phyloP scores from a whole-genome alignment of 1,284 basidiomycete genomes.

The Ceratobasidium sp. region DNA sequence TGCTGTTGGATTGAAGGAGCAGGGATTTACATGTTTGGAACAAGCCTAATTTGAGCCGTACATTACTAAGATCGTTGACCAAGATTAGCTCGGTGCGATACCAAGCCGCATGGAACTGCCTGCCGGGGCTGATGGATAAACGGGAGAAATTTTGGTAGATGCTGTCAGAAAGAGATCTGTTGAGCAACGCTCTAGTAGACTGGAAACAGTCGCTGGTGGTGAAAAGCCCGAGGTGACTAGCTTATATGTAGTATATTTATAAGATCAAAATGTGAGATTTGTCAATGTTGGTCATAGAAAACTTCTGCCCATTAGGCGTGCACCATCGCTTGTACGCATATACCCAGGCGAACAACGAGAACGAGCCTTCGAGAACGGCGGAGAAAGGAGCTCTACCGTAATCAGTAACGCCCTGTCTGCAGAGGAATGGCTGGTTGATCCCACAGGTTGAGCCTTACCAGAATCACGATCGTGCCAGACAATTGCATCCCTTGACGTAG shows the following conservation, averaged over 20 bases:
- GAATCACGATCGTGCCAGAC: not conserved
- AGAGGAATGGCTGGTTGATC: not conserved
- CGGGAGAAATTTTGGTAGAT: constrained; percentile 1
- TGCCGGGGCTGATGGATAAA: not conserved
- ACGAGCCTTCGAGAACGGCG: no score
- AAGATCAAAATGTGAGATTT: not conserved
- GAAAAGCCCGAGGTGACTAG: not conserved
- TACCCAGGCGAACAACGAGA: no score
- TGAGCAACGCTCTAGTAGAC: not conserved
- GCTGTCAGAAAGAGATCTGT: constrained; percentile 2
- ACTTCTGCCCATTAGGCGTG: not conserved
- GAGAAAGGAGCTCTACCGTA: no score
- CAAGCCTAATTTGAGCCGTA: not conserved
- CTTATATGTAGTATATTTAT: not conserved
- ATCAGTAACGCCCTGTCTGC: not conserved
- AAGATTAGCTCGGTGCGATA: not conserved
- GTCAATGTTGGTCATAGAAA: not conserved
- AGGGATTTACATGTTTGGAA: not conserved
- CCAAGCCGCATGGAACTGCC: not conserved
- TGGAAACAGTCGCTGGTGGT: not conserved
- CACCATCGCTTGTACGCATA: not conserved
- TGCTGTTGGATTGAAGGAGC: not conserved
- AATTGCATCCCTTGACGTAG: not conserved
- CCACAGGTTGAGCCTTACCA: no score
- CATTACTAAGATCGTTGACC: constrained; percentile 18